phyloP scores from a whole-genome alignment of 305 asterid genomes.

The Nicotiana rustica region DNA sequence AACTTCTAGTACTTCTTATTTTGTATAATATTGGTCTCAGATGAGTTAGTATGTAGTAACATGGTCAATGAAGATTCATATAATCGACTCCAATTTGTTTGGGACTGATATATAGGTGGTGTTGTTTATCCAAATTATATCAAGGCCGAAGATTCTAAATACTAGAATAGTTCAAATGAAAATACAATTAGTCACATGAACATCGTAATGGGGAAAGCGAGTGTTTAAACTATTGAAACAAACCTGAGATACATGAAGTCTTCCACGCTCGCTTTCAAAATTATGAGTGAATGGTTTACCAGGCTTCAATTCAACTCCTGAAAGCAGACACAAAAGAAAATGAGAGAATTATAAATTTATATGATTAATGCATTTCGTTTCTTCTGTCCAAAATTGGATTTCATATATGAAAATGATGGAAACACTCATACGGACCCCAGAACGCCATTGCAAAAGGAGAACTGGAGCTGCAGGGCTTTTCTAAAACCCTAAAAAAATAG shows the following conservation, averaged over 20 bases:
- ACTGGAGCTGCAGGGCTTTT: conserved; percentile 43
- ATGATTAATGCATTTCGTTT: background rate
- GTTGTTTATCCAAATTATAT: background rate
- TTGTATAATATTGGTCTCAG: too few relatives aligned
- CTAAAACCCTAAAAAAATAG: conserved; percentile 31
- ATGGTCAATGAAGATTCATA: too few relatives aligned
- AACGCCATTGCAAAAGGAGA: conserved; percentile 65
- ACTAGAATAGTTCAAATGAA: background rate
- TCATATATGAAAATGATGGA: background rate
- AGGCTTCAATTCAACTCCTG: conserved; percentile 85
- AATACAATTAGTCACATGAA: background rate
- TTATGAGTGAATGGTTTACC: conserved; percentile 63
- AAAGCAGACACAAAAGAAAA: background rate
- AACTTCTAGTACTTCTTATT: too few relatives aligned
- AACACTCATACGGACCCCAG: conserved; percentile 64
- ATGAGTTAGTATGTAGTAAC: too few relatives aligned
- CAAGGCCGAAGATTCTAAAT: background rate
- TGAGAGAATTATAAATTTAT: background rate
- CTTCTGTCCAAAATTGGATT: background rate
- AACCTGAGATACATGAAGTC: conserved; percentile 93
- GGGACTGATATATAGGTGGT: too few relatives aligned
- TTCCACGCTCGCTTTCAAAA: conserved; percentile 54
- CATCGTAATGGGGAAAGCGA: background rate
- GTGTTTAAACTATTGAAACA: conserved; percentile 19
- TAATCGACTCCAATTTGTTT: too few relatives aligned